phyloP scores from a whole-genome alignment of 768 basidiomycete species.

The Termitomyces sp. region DNA sequence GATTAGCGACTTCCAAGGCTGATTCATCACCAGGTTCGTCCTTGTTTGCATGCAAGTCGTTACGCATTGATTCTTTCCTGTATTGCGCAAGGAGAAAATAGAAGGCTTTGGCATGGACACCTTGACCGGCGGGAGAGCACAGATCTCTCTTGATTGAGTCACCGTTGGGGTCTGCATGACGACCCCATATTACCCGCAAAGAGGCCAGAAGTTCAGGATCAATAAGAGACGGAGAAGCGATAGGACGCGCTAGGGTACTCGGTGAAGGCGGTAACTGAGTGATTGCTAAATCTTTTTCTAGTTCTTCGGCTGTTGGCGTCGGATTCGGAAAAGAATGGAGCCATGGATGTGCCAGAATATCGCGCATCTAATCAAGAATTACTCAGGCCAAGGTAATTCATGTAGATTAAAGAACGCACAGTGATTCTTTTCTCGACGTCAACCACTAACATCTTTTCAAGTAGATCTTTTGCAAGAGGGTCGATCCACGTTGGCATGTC shows the following conservation, averaged over 20 bases:
- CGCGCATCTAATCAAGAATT: constrained; percentile 58
- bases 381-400: constrained; percentile 1
- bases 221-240: constrained; percentile 62
- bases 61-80: constrained; percentile 48
- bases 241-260: constrained; percentile 63
- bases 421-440: constrained; percentile 77
- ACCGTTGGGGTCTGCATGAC: constrained; percentile 51
- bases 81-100: constrained; percentile 80
- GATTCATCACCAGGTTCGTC: constrained; percentile 21
- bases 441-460: constrained; percentile 84
- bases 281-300: constrained; percentile 13
- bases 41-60: constrained; percentile 45
- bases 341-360: constrained; percentile 87
- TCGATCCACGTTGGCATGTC: constrained; percentile 80
- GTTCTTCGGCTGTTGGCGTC: constrained; percentile 14
- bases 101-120: constrained; percentile 81
- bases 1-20: constrained; percentile 23
- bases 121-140: constrained; percentile 62
- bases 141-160: constrained; percentile 60
- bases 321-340: constrained; percentile 31
- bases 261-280: constrained; percentile 57
- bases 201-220: constrained; percentile 76
- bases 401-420: constrained; percentile 35
- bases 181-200: constrained; percentile 80
- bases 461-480: constrained; percentile 77